phyloP scores from a whole-genome alignment of 768 basidiomycete genomes.

The Mycena latifolia region DNA sequence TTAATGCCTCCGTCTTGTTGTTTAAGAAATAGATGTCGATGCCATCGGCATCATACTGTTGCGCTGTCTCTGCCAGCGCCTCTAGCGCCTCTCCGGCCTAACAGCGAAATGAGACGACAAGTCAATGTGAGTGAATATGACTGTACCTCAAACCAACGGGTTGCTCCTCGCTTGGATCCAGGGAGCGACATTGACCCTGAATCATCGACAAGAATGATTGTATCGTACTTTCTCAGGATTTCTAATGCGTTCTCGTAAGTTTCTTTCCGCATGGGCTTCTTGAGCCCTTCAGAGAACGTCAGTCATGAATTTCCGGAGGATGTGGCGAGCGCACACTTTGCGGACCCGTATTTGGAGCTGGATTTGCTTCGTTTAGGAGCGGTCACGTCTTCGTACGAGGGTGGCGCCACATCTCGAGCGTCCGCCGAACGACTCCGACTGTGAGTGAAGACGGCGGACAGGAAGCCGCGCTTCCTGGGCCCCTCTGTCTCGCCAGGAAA shows the following conservation, averaged over 20 bases:
- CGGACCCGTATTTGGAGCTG: neutral
- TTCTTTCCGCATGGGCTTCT: constrained; percentile 26
- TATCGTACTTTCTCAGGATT: constrained; percentile 62
- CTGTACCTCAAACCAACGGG: constrained; percentile 63
- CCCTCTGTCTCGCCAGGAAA: neutral
- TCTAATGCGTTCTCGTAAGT: constrained; percentile 47
- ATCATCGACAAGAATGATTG: constrained; percentile 72
- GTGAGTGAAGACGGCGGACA: constrained; percentile 19
- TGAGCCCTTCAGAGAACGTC: constrained; percentile 11
- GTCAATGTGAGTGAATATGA: neutral
- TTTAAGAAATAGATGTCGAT: constrained; percentile 77
- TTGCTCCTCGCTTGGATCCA: constrained; percentile 39
- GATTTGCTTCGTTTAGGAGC: constrained; percentile 13
- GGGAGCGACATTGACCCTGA: constrained; percentile 63
- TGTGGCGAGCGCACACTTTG: constrained; percentile 5
- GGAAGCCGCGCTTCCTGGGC: constrained; percentile 18
- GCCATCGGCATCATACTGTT: constrained; percentile 66
- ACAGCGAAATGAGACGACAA: neutral
- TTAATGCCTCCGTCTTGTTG: constrained; percentile 42
- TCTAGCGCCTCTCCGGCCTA: constrained; percentile 62
- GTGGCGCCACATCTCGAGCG: constrained; percentile 8
- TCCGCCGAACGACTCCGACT: constrained; percentile 21
- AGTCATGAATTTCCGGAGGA: neutral
- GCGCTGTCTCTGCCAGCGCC: constrained; percentile 59
- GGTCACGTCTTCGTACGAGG: constrained; percentile 16